Evolutionary conservation across 2,329 filamentous ascomycete species (phyloP).

Genomic region (Rhynchosporium agropyri): DNA sequence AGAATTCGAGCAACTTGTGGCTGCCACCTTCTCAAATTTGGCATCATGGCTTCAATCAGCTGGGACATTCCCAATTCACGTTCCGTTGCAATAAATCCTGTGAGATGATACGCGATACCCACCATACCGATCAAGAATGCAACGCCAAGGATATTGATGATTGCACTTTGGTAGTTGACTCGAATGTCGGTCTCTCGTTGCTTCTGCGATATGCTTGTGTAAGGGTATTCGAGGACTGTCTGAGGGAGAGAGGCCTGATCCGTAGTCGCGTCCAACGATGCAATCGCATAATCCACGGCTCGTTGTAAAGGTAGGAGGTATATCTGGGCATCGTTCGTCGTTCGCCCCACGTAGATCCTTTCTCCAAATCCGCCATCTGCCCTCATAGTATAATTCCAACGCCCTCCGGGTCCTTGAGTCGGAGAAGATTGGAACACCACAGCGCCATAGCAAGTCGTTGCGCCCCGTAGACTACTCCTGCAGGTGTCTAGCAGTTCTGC

Average conservation of each 20-base stretch:
- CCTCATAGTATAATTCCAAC: slow-evolving; percentile 87
- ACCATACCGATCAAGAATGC: slow-evolving; percentile 79
- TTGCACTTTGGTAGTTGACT: slow-evolving; percentile 68
- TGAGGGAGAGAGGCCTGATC: slow-evolving; percentile 46
- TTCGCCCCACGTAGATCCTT: slow-evolving; percentile 64
- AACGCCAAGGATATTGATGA: slow-evolving; percentile 77
- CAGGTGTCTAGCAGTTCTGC: slow-evolving; percentile 65
- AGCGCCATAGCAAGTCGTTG: slow-evolving; percentile 72
- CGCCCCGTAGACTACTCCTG: slow-evolving; percentile 64
- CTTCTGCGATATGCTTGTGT: slow-evolving; percentile 69
- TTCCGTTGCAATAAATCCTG: slow-evolving; percentile 83
- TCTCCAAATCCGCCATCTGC: slow-evolving; percentile 71
- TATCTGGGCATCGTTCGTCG: slow-evolving; percentile 73
- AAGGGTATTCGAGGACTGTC: slow-evolving; percentile 70
- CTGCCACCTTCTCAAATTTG: slow-evolving; percentile 72
- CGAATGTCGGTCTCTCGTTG: slow-evolving; percentile 69
- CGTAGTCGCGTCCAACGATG: slow-evolving; percentile 51
- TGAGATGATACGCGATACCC: slow-evolving; percentile 83
- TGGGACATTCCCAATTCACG: slow-evolving; percentile 86
- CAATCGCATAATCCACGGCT: slow-evolving; percentile 75
- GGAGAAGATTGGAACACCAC: slow-evolving; percentile 78
- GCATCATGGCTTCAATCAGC: slow-evolving; percentile 89
- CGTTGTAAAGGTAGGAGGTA: slow-evolving; percentile 80
- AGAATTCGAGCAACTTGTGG: slow-evolving; percentile 77
- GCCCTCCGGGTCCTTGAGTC: slow-evolving; percentile 62